Evolutionary conservation across 2,329 filamentous ascomycete genomes (phyloP), one percentile per base, ranked within the genome.

Genomic region (Ascochyta pisi): DNA sequence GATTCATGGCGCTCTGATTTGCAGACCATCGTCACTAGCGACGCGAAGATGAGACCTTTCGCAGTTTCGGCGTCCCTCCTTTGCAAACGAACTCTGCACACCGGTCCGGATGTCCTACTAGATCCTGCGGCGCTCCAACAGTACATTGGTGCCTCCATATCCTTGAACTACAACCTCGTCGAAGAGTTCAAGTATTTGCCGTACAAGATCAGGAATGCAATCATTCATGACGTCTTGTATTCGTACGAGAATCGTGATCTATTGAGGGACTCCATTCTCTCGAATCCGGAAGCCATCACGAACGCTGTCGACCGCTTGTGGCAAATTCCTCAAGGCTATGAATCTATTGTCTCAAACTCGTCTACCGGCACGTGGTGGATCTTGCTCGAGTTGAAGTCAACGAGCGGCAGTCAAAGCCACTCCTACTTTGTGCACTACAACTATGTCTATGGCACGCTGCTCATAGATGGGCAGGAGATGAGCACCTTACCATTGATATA

Each of bases 61-160:
- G 78, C 78, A 0, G 77, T 89, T 0, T 81, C 80, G 71, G 81
- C 85, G 0, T 81, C 86, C 0, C 57, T 89, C 0, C 73, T 89
- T 0, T 88, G 85, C 46, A 75, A 79, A 23, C 73, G 78, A 3
- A 84, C 82, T 0, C 82, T 82, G 50, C 67, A 73, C 40, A n/a
- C 62, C 3, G 34, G 56, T 54, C 13, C 26, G 27, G 27, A 47
- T 6, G 16, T 24, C 10, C 22, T 55, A 2, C 13, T 55, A 9
- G 41, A 55, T 4, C n/a, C 10, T 4, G 23, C 37, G n/a, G 37
- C 24, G 8, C 55, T 76, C 19, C 31, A 42, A 3, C 54, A 13
- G 24, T 80, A 79, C 43, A 62, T 82, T 27, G 64, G 75, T 44
- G 71, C 73, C 5, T 80, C 80, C 0, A 71, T 82, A 0, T 63